Conservation (phyloP, 1,284 basidiomycete species). For the Cryptococcus sp. region DNA sequence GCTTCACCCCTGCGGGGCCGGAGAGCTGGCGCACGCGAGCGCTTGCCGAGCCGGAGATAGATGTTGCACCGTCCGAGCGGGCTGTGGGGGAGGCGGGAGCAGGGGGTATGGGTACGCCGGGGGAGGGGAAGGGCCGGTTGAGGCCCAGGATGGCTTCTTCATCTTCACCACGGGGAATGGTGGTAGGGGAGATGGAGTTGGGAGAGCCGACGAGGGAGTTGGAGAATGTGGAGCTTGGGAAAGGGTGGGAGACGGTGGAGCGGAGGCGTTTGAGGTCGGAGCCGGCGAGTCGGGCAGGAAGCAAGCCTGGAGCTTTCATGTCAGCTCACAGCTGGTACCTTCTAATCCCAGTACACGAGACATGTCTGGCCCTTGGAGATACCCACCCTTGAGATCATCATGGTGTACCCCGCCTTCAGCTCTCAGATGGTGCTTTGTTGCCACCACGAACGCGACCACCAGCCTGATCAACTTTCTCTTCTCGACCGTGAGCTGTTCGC, state of each 20-base stretch:
- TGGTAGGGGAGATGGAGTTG: background rate
- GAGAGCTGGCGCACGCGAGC: too few relatives aligned
- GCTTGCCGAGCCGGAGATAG: background rate
- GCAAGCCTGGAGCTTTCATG: constrained; percentile 21
- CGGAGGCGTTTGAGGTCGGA: constrained; percentile 18
- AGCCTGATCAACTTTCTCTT: constrained; percentile 71
- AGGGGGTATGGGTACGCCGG: constrained; percentile 1
- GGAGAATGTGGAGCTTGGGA: background rate
- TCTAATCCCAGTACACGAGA: too few relatives aligned
- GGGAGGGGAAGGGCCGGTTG: background rate
- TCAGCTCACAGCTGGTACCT: background rate
- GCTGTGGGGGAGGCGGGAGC: background rate
- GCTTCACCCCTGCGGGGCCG: constrained; percentile 12
- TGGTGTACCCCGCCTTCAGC: constrained; percentile 46
- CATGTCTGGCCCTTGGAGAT: background rate
- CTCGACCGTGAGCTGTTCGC: constrained; percentile 60
- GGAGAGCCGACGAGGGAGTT: constrained; percentile 4
- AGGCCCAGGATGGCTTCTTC: constrained; percentile 14
- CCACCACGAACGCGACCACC: constrained; percentile 52
- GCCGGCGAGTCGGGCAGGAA: constrained; percentile 33
- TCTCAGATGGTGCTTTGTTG: constrained; percentile 45
- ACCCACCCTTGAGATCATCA: constrained; percentile 39
- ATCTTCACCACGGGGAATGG: background rate
- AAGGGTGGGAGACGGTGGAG: constrained; percentile 4
- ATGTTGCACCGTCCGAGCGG: background rate